Evolutionary conservation across 106 monocot species (phyloP), one percentile per base, ranked within the genome.

Genomic region (Dendrobium huoshanense): DNA sequence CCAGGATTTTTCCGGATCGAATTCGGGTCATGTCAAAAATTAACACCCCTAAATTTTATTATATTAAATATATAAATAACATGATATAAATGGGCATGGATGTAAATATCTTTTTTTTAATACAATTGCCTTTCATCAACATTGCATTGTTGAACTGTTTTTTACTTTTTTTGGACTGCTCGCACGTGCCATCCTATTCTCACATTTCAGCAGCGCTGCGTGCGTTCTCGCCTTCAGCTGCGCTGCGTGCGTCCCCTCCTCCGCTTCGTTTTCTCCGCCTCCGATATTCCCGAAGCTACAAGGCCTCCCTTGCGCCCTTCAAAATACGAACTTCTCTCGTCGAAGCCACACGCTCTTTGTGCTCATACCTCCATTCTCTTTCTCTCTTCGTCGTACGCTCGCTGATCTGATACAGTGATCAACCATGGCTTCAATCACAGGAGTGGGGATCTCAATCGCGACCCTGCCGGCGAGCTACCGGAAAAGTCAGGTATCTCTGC

Each of bases 351-450:
- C 44, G 74, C n/a, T 44, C 19, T 43, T 74, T 5, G 16, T 22
- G 74, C 43, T 43, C 7, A 42, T 41, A 15, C 13, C 7, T 33
- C 33, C 20, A 8, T 20, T 43, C 20, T 74, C 74, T 70, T 9
- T 70, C 15, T n/a, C 22, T 64, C 55, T 18, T 7, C 64, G 37
- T 16, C 13, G 70, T 22, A 1, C n/a, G 70, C 29, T 70, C 37
- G 31, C 37, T 40, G 70, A 33, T 70, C 37, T 17, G 33, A 37
- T 13, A 33, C 3, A 16, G 70, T 13, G 74, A n/a, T 74, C 19
- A 74, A 41, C 43, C 19, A 74, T 74, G 74, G 74, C 74, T 44
- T 74, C 74, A n/a, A 44, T 44, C 74, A 43, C 43, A 20, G 74
- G 74, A 8, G n/a, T n/a, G 74, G 44, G 74, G 74, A n/a, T 74